Percentiles rank a stretch among this genome's conserved stretches.
Evolutionary conservation across 352 stramenopile species (phyloP).

Genomic region (Globisporangium uncinulatum): DNA sequence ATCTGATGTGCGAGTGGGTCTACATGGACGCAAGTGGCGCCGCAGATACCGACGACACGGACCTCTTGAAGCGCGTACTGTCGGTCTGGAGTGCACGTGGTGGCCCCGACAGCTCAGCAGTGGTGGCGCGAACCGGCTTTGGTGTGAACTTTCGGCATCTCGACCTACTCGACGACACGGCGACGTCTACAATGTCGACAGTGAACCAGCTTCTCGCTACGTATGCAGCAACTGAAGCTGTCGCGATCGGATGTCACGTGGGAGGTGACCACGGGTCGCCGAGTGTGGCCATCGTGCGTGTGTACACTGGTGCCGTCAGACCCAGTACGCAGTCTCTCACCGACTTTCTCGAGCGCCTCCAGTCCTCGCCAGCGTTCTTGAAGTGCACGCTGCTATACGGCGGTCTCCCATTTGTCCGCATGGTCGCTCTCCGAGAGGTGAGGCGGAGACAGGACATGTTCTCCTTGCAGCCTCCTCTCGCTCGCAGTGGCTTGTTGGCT

Average conservation of each 20-base stretch:
- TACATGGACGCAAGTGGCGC: conserved; percentile 9
- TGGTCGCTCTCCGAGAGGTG: conserved; percentile 14
- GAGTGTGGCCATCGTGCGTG: conserved; percentile 5
- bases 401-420: conserved; percentile 12
- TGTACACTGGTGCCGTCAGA: background rate
- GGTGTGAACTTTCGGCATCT: conserved; percentile 6
- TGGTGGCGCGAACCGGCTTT: background rate
- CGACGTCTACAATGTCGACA: too few relatives aligned
- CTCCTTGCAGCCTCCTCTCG: background rate
- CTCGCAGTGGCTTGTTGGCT: background rate
- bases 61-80: conserved; percentile 1
- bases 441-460: conserved; percentile 2
- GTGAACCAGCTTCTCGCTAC: background rate
- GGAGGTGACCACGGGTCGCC: background rate
- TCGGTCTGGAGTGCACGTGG: background rate
- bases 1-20: conserved; percentile 17
- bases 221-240: background rate
- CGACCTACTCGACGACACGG: background rate
- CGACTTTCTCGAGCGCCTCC: too few relatives aligned
- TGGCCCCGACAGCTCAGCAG: background rate
- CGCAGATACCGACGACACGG: background rate
- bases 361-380: background rate
- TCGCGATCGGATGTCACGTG: conserved; percentile 1
- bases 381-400: conserved; percentile 8
- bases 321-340: background rate